phyloP scores from a whole-genome alignment of 208 protist genomes.

The Herpetomonas tarakana region DNA sequence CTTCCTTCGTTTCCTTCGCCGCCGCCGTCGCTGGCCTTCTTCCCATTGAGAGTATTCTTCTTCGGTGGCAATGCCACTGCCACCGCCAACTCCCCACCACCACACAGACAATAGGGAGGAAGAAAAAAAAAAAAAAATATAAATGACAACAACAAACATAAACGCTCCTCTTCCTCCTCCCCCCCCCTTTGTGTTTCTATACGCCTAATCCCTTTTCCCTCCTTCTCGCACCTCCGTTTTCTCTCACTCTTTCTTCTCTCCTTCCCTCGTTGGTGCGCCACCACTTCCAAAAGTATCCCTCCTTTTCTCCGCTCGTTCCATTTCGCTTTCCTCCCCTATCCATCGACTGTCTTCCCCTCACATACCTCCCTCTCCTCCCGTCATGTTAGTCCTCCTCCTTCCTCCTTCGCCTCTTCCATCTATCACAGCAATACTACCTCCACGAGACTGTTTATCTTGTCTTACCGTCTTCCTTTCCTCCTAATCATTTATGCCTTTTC shows the following conservation, averaged over 20 bases:
- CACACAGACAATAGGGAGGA: conserved; percentile 3
- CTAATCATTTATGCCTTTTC: neutral
- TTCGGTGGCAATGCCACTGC: too few species aligned
- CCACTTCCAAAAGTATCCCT: too few species aligned
- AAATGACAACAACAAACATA: conserved; percentile 6
- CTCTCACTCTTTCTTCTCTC: too few species aligned
- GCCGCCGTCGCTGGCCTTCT: too few species aligned
- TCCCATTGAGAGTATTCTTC: too few species aligned
- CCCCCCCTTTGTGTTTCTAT: neutral
- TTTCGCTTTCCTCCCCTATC: too few species aligned
- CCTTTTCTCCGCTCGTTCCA: too few species aligned
- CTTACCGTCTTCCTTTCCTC: conserved; percentile 13
- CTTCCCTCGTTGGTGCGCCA: too few species aligned
- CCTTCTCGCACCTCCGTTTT: neutral
- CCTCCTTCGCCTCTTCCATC: conserved; percentile 3
- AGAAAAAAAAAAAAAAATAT: conserved; percentile 11
- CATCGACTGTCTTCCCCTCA: too few species aligned
- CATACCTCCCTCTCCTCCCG: too few species aligned
- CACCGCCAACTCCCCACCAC: too few species aligned
- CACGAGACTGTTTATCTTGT: conserved; percentile 8
- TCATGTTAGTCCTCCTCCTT: conserved; percentile 10
- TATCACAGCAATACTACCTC: neutral
- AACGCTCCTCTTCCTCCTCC: neutral
- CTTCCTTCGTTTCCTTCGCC: too few species aligned
- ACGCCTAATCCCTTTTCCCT: neutral